Conservation (phyloP, 257 asterid species). For the Voacanga thouarsii region DNA sequence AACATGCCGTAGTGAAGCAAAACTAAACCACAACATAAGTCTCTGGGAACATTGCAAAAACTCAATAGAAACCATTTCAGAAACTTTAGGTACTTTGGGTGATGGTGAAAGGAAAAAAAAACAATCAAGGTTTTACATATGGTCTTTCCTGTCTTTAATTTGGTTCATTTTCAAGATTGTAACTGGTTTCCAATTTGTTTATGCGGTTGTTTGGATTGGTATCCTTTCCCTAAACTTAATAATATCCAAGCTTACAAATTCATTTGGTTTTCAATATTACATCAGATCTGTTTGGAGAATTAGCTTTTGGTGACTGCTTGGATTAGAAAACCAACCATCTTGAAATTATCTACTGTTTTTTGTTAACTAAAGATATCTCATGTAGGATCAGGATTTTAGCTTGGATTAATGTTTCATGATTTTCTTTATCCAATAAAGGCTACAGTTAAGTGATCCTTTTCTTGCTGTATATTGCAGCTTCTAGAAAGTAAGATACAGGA, state of each 20-base stretch:
- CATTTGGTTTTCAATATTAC: neutral
- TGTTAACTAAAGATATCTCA: neutral
- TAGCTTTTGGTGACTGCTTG: neutral
- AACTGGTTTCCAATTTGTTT: neutral
- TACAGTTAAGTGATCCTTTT: constrained; percentile 4
- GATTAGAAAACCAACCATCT: neutral
- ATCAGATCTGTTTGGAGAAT: neutral
- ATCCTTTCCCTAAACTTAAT: neutral
- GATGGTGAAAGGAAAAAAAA: neutral
- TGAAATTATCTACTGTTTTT: neutral
- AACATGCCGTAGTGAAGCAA: neutral
- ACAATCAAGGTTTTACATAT: neutral
- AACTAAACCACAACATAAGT: neutral
- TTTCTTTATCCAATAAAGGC: neutral
- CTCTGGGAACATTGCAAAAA: neutral
- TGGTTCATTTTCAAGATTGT: neutral
- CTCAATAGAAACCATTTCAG: neutral
- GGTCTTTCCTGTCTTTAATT: neutral
- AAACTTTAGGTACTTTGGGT: neutral
- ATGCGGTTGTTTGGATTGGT: neutral
- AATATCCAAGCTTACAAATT: neutral
- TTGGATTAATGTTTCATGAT: neutral
- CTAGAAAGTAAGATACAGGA: constrained; percentile 97
- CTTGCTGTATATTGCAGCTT: constrained; percentile 45
- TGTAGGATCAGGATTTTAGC: neutral